These are phyloP conservation scores for Podaxis rugospora DNA, from an alignment of 768 basidiomycete species.

Conservation along the genomic window DNA sequence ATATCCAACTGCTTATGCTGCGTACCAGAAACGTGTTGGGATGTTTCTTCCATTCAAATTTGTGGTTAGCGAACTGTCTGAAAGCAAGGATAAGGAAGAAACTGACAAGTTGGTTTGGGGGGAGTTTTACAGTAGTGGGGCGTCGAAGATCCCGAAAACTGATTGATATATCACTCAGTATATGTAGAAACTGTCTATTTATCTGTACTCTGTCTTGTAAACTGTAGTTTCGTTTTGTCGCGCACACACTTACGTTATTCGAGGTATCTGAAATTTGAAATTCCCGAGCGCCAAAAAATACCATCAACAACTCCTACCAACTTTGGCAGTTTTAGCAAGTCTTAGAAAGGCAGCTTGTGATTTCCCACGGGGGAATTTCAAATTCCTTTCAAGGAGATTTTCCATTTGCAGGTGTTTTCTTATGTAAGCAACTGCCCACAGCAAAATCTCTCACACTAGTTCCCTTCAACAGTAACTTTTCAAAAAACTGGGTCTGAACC, in stretches of 20 bases:
- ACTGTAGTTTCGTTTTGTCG: neutral
- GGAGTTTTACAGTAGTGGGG: neutral
- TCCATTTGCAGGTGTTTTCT: neutral
- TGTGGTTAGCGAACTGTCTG: neutral
- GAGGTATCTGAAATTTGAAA: neutral
- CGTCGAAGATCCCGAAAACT: neutral
- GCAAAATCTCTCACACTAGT: neutral
- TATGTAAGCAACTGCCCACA: neutral
- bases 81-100: neutral
- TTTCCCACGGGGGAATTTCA: neutral
- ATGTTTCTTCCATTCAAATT: constrained; percentile 51
- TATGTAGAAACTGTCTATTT: too few species aligned
- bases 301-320: neutral
- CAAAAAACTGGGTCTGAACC: constrained; percentile 4
- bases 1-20: constrained; percentile 63
- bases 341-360: neutral
- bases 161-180: neutral
- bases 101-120: constrained; percentile 5
- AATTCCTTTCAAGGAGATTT: neutral
- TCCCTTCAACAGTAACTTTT: constrained; percentile 1
- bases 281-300: neutral
- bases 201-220: neutral
- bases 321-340: neutral
- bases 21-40: constrained; percentile 74
- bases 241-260: neutral